These are phyloP conservation scores for Aureobasidium leucospermi DNA, from an alignment of 2,329 filamentous ascomycete species.

Conservation along the genomic window DNA sequence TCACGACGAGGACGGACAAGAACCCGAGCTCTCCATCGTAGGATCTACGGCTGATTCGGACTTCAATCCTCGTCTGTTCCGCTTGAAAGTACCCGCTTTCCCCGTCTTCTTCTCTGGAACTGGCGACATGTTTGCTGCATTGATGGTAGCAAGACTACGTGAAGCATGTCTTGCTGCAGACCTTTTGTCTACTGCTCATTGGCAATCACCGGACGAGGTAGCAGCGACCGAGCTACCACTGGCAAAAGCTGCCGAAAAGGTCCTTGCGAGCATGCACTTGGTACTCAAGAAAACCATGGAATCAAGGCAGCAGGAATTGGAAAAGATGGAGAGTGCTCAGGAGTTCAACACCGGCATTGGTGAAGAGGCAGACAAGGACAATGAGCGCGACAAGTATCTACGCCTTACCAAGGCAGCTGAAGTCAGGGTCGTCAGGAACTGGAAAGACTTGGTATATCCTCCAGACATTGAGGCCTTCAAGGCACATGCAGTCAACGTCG, in stretches of 20 bases:
- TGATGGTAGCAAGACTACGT: slow-evolving; percentile 79
- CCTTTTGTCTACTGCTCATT: slow-evolving; percentile 53
- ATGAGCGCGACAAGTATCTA: slow-evolving; percentile 56
- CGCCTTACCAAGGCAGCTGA: slow-evolving; percentile 79
- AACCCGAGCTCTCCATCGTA: slow-evolving; percentile 48
- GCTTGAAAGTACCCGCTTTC: slow-evolving; percentile 76
- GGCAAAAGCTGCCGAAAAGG: slow-evolving; percentile 75
- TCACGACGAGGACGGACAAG: background rate
- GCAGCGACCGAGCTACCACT: slow-evolving; percentile 66
- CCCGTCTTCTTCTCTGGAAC: slow-evolving; percentile 95
- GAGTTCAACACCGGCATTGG: slow-evolving; percentile 38
- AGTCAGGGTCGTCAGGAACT: slow-evolving; percentile 71
- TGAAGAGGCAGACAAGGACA: slow-evolving; percentile 34
- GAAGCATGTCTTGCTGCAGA: slow-evolving; percentile 59
- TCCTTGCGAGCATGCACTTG: slow-evolving; percentile 86
- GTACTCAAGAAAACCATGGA: slow-evolving; percentile 63
- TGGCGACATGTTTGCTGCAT: slow-evolving; percentile 95
- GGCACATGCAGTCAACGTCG: slow-evolving; percentile 34
- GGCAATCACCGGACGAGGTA: slow-evolving; percentile 71
- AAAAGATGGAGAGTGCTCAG: slow-evolving; percentile 33
- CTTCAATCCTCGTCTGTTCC: slow-evolving; percentile 72
- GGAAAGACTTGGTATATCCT: slow-evolving; percentile 60
- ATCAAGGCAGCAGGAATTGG: slow-evolving; percentile 60
- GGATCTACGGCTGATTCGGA: slow-evolving; percentile 64
- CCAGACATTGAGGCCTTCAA: slow-evolving; percentile 55